These are phyloP conservation scores for Paulownia fortunei DNA, from an alignment of 257 asterid species.

Conservation along the genomic window DNA sequence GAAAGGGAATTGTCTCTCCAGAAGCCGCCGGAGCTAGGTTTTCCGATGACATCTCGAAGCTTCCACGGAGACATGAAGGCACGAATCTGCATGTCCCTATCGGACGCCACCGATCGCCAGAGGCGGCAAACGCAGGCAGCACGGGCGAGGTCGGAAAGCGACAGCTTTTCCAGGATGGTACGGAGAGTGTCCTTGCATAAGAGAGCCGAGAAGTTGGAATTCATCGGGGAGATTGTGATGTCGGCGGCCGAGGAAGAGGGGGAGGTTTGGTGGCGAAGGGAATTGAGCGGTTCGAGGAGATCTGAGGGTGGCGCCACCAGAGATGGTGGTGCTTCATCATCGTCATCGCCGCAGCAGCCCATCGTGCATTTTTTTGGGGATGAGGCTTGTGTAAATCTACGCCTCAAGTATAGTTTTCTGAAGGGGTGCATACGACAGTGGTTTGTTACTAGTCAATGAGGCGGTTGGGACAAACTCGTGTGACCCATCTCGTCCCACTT, in stretches of 20 bases:
- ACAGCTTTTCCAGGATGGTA: conserved; percentile 65
- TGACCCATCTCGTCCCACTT: too few relatives aligned
- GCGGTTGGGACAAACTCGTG: too few relatives aligned
- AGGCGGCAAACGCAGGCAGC: conserved; percentile 85
- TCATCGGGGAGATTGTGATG: conserved; percentile 77
- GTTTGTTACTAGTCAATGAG: too few relatives aligned
- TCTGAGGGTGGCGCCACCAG: conserved; percentile 31
- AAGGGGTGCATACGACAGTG: background rate
- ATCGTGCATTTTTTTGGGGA: conserved; percentile 18
- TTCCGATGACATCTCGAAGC: conserved; percentile 72
- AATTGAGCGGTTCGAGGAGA: conserved; percentile 45
- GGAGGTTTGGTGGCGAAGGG: background rate
- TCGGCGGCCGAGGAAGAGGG: conserved; percentile 26
- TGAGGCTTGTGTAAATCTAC: conserved; percentile 20
- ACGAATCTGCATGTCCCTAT: conserved; percentile 67
- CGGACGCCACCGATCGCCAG: conserved; percentile 83
- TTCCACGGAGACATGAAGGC: conserved; percentile 92
- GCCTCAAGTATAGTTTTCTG: background rate
- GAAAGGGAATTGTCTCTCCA: conserved; percentile 88
- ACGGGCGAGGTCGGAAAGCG: conserved; percentile 77
- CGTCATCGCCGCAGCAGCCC: conserved; percentile 61
- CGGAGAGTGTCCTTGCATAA: conserved; percentile 84
- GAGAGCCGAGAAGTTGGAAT: conserved; percentile 84
- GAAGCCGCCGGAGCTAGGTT: conserved; percentile 80
- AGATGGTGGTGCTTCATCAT: conserved; percentile 32